These are phyloP conservation scores for Yamadazyma friedrichii DNA, from an alignment of 1,139 yeast species.

Conservation along the genomic window DNA sequence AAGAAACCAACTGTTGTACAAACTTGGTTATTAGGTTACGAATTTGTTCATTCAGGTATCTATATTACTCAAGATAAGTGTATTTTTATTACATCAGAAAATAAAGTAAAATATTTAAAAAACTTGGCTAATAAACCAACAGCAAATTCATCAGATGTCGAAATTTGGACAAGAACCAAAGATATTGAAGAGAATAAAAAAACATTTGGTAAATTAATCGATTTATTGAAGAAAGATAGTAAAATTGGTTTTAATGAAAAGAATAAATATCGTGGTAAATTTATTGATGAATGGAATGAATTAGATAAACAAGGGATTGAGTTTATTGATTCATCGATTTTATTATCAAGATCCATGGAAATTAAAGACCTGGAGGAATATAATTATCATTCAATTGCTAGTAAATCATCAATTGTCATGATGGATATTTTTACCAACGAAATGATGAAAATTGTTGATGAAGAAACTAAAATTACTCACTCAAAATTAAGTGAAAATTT, in stretches of 20 bases:
- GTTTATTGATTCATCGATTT: conserved; percentile 54
- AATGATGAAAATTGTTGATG: conserved; percentile 85
- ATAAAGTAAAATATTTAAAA: conserved; percentile 80
- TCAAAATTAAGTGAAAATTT: conserved; percentile 70
- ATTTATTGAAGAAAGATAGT: conserved; percentile 44
- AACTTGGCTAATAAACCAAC: conserved; percentile 45
- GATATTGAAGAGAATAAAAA: conserved; percentile 74
- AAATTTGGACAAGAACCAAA: conserved; percentile 76
- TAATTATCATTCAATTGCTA: conserved; percentile 62
- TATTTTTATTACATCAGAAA: conserved; percentile 73
- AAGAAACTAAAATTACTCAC: conserved; percentile 76
- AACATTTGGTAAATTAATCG: conserved; percentile 60
- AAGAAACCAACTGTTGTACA: conserved; percentile 87
- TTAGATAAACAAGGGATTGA: conserved; percentile 39
- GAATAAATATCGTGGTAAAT: conserved; percentile 80
- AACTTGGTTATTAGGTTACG: conserved; percentile 92
- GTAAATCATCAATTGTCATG: conserved; percentile 76
- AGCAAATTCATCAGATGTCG: conserved; percentile 46
- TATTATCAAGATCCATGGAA: conserved; percentile 60
- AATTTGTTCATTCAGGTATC: conserved; percentile 86
- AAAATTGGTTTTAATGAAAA: conserved; percentile 66
- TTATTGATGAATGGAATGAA: conserved; percentile 76
- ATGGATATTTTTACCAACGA: conserved; percentile 86
- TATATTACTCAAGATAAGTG: conserved; percentile 62
- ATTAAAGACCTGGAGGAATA: conserved; percentile 80